These are phyloP conservation scores for Stenocarpella maydis DNA, from an alignment of 2,329 filamentous ascomycete species.

Conservation along the genomic window DNA sequence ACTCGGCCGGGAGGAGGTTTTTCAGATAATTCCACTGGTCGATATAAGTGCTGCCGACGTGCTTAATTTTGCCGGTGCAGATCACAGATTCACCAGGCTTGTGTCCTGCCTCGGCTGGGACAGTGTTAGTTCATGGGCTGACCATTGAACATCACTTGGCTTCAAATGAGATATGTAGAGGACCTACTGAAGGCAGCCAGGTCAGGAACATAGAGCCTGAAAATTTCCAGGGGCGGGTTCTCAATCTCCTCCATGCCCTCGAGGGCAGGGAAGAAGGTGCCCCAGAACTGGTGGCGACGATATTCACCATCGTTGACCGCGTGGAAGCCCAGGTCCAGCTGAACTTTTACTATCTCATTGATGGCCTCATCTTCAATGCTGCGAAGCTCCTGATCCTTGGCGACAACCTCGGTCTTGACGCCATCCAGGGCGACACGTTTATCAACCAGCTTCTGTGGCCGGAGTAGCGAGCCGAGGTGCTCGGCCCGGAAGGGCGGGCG, in stretches of 20 bases:
- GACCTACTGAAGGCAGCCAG: slow-evolving; percentile 51
- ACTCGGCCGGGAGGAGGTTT: slow-evolving; percentile 61
- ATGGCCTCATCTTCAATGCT: slow-evolving; percentile 66
- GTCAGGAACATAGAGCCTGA: slow-evolving; percentile 50
- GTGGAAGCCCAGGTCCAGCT: slow-evolving; percentile 65
- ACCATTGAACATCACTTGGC: background rate
- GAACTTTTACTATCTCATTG: slow-evolving; percentile 64
- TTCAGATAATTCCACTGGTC: slow-evolving; percentile 53
- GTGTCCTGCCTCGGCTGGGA: slow-evolving; percentile 52
- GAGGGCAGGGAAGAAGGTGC: slow-evolving; percentile 48
- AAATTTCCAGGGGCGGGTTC: slow-evolving; percentile 45
- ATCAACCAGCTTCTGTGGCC: slow-evolving; percentile 70
- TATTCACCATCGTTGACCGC: slow-evolving; percentile 71
- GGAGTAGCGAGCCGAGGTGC: slow-evolving; percentile 77
- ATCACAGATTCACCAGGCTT: slow-evolving; percentile 56
- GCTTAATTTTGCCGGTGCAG: slow-evolving; percentile 56
- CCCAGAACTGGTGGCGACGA: slow-evolving; percentile 46
- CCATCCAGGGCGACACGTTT: slow-evolving; percentile 45
- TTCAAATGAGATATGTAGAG: too few relatives aligned
- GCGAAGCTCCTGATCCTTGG: slow-evolving; percentile 54
- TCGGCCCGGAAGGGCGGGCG: slow-evolving; percentile 74
- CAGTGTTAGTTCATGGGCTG: slow-evolving; percentile 2
- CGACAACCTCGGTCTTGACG: slow-evolving; percentile 48
- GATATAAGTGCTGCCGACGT: slow-evolving; percentile 53
- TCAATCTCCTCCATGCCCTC: slow-evolving; percentile 51